Conservation (phyloP, 768 basidiomycete genomes). For the Jaapia argillacea region DNA sequence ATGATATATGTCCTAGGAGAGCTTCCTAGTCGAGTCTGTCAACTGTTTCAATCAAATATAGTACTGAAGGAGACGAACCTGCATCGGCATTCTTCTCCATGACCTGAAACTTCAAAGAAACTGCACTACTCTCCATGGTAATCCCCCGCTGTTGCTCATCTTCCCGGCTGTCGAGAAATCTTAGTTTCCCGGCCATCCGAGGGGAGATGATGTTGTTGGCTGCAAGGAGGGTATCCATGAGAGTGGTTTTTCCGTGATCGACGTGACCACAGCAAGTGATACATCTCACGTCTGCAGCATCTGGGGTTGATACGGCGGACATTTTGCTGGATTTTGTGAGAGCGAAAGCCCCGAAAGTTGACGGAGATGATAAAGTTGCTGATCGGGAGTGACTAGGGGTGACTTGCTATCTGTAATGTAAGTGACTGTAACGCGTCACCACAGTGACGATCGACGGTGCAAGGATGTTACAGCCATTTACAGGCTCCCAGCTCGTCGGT, state of each 20-base stretch:
- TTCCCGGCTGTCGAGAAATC: constrained; percentile 91
- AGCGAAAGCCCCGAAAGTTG: too few relatives aligned
- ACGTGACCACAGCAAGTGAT: constrained; percentile 86
- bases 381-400: too few relatives aligned
- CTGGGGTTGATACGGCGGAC: constrained; percentile 10
- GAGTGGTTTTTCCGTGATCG: constrained; percentile 94
- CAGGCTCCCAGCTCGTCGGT: too few relatives aligned
- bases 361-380: too few relatives aligned
- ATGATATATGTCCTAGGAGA: constrained; percentile 66
- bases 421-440: too few relatives aligned
- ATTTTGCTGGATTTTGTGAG: too few relatives aligned
- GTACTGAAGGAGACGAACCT: constrained; percentile 33
- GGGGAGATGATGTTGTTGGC: constrained; percentile 97
- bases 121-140: constrained; percentile 97
- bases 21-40: constrained; percentile 37
- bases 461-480: too few relatives aligned
- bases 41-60: constrained; percentile 10
- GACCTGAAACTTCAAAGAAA: constrained; percentile 83
- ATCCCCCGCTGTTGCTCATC: constrained; percentile 98
- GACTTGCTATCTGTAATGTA: too few relatives aligned
- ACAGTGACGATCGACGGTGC: too few relatives aligned
- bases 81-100: constrained; percentile 42
- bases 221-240: constrained; percentile 91
- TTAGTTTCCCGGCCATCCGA: constrained; percentile 90
- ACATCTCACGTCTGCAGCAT: constrained; percentile 50